phyloP scores from a whole-genome alignment of 495 filamentous ascomycete genomes.

The Oleoguttula mirabilis region DNA sequence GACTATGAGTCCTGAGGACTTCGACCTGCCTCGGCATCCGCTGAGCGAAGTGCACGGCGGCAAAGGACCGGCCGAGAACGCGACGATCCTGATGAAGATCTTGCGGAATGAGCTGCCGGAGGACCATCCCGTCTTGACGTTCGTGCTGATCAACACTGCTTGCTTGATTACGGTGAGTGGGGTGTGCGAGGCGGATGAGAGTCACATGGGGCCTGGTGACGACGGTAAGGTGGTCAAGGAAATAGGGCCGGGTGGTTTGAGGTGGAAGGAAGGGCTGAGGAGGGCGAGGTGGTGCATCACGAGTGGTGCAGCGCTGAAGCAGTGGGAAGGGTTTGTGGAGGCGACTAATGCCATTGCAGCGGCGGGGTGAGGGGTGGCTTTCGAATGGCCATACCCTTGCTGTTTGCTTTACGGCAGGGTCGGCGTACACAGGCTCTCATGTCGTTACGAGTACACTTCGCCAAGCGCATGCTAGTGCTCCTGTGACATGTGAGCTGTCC shows the following conservation, averaged over 20 bases:
- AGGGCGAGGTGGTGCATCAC: conserved; percentile 70
- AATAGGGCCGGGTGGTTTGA: conserved; percentile 64
- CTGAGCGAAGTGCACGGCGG: conserved; percentile 68
- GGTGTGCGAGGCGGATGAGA: conserved; percentile 69
- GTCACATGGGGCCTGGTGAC: conserved; percentile 62
- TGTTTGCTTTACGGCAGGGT: too few species aligned
- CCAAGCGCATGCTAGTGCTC: too few species aligned
- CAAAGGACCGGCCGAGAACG: conserved; percentile 76
- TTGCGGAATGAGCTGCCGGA: conserved; percentile 56
- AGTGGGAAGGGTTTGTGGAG: conserved; percentile 38
- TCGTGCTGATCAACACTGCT: conserved; percentile 88
- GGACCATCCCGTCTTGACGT: conserved; percentile 78
- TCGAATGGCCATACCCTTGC: too few species aligned
- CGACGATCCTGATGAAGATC: conserved; percentile 65
- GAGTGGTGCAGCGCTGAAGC: conserved; percentile 66
- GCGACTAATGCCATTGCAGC: conserved; percentile 24
- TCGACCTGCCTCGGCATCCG: conserved; percentile 66
- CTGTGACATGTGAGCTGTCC: too few species aligned
- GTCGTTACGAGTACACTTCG: too few species aligned
- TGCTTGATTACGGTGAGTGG: conserved; percentile 74
- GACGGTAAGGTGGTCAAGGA: conserved; percentile 64
- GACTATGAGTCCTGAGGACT: conserved; percentile 63
- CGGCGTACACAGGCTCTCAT: too few species aligned
- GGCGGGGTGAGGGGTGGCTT: too few species aligned
- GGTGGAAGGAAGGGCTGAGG: conserved; percentile 89